Conservation (phyloP, 768 basidiomycete species). For the Lactarius deliciosus region DNA sequence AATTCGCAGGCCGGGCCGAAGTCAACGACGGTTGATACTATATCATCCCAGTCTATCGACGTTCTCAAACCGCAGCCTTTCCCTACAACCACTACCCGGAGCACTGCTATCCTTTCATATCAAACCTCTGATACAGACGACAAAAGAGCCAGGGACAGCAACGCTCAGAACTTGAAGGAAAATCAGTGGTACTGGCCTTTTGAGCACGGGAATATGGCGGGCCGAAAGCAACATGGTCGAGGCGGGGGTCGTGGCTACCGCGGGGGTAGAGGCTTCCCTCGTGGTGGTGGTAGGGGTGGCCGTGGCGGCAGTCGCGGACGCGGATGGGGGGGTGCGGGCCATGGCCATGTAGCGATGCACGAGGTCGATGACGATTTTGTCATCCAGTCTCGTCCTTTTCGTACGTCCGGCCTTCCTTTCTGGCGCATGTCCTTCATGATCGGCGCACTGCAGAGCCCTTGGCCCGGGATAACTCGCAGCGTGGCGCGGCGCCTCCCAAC, state of each 20-base stretch:
- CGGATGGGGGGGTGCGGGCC: conserved; percentile 23
- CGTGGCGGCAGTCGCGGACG: conserved; percentile 32
- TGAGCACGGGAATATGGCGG: conserved; percentile 1
- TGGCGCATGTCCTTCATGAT: conserved; percentile 1
- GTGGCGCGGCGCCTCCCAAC: not conserved
- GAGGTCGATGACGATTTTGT: conserved; percentile 29
- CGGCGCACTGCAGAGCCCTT: not conserved
- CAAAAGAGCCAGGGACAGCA: not conserved
- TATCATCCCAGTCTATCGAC: not conserved
- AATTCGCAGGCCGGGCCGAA: not conserved
- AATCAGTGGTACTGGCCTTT: not conserved
- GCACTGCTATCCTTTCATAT: not conserved
- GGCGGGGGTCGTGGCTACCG: conserved; percentile 31
- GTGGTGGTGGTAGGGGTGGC: conserved; percentile 36
- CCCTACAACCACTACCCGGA: not conserved
- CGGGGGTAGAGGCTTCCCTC: conserved; percentile 33
- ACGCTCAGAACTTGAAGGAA: not conserved
- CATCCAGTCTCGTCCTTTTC: not conserved
- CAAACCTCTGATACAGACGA: not conserved
- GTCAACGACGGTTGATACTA: not conserved
- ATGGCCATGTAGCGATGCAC: conserved; percentile 11
- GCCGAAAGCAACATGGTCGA: conserved; percentile 28
- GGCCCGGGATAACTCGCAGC: not conserved
- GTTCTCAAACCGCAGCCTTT: not conserved
- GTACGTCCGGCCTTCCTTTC: conserved; percentile 4